Evolutionary conservation across 2,329 filamentous ascomycete species (phyloP), one percentile per base, ranked within the genome.

Genomic region (Colletotrichum plurivorum): DNA sequence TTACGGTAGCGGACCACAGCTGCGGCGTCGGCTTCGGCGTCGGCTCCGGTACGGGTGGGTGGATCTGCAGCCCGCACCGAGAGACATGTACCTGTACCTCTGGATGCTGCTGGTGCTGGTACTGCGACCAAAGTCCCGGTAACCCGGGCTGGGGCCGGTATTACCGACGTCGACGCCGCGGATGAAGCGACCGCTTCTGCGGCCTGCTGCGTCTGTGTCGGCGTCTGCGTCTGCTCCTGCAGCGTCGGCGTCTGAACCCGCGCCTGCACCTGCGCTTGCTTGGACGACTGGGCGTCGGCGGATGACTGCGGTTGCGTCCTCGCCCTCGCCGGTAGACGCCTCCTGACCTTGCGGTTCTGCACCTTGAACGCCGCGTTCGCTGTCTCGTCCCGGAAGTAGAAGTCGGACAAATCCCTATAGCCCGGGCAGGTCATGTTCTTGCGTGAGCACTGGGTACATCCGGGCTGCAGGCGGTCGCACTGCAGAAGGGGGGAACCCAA

Each of bases 361-460:
- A 69, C 68, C 45, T 72, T 76, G 49, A 62, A 65, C 16, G 72
- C 68, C 13, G 75, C 68, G 36, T 71, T 71, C 18, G 57, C 57
- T 5, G 75, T 76, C 71, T 77, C 75, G 57, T 77, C 74, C 57
- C 74, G 67, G 16, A 77, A 55, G 25, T 75, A 73, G 41, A 77
- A 63, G 3, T 71, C 70, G 0, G 63, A 71, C 5, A 73, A 66
- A 71, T 76, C 73, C 48, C 73, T 71, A 53, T 77, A 77, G 25
- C 75, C 75, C 2, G 71, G 67, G 27, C 75, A 77, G 6, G 45
- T 20, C 27, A 74, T 71, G 20, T 71, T 70, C 57, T 77, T 76
- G 41, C 75, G 75, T n/a, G 57, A 67, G 67, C 75, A 77, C 58
- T 76, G 75, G 18, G 74, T 70, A 57, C 75, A 77, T 22, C 72